Percentiles rank a stretch among this genome's conserved stretches.
phyloP scores from a whole-genome alignment of 352 stramenopile genomes.

The Globisporangium sylvaticum region DNA sequence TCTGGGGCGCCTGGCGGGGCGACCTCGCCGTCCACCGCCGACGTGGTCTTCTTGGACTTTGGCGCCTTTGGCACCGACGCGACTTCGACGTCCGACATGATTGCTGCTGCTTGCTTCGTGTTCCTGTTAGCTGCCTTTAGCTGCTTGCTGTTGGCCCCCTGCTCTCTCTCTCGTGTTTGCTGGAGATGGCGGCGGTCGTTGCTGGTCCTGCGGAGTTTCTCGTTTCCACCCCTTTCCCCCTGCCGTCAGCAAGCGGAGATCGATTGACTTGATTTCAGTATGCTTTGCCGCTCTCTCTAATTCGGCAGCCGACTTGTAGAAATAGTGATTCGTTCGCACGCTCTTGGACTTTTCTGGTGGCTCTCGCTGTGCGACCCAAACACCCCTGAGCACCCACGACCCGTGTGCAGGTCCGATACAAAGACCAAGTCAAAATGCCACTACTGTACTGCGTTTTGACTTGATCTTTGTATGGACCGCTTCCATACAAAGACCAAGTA shows the following conservation, averaged over 20 bases:
- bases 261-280: not conserved
- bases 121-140: constrained; percentile 5
- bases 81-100: constrained; percentile 52
- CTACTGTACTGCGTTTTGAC: no score
- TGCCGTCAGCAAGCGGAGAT: not conserved
- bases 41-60: constrained; percentile 32
- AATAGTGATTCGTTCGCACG: not conserved
- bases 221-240: not conserved
- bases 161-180: constrained; percentile 19
- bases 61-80: constrained; percentile 30
- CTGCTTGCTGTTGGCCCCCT: constrained; percentile 15
- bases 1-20: constrained; percentile 60
- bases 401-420: no score
- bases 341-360: constrained; percentile 40
- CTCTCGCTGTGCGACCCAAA: constrained; percentile 11
- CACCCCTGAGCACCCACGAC: not conserved
- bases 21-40: constrained; percentile 28
- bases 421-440: no score
- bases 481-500: no score
- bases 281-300: not conserved
- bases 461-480: no score
- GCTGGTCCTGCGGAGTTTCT: constrained; percentile 13
- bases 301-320: not conserved
- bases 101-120: not conserved
- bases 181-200: constrained; percentile 22